Evolutionary conservation across 805 yeast species (phyloP), one percentile per base, ranked within the genome.

Genomic region (Myxozyma monticola): DNA sequence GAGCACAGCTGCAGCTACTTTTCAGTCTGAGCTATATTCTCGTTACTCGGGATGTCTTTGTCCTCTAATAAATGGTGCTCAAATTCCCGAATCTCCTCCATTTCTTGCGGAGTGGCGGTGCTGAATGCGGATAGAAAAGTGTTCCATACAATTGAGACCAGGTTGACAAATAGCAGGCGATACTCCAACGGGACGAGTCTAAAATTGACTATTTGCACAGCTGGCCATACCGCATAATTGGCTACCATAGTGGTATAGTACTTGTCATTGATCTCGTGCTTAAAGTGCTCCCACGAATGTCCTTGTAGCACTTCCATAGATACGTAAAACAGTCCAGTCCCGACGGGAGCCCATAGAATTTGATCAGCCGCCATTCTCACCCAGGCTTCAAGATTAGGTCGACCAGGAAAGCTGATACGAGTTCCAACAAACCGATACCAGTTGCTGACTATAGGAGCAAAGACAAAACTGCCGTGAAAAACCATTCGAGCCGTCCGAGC

Each of bases 151-250:
- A 89, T 78, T 41, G 91, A 80, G 21, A 86, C 75, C 2, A 80
- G 50, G 61, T 88, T 88, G 26, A 85, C 95, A 9, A 81, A 72
- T 38, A 86, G 62, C 40, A 90, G 67, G 33, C 95, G 76, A 60
- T 77, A 48, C 8, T 49, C 48, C 12, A 51, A 42, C 30, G 62
- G 60, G 29, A 58, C 24, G 30, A 55, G 41, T 29, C 78, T 74
- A 60, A 87, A 84, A 65, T 87, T 87, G 46, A 79, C 51, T 40
- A 77, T 45, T 65, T 87, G 95, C 60, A 87, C 81, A 0, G 76
- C 65, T 0, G 95, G 95, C 96, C 95, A 87, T 12, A 86, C 84
- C 42, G 71, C 59, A 93, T 95, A 87, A 62, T 86, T 87, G 10
- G 83, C 74, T 29, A 68, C 53, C 42, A 85, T 65, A 0, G 91